Percentiles rank a stretch among this genome's conserved stretches.
These are phyloP conservation scores for Zymoseptoria ardabiliae DNA, from an alignment of 2,329 filamentous ascomycete species.

Conservation along the genomic window DNA sequence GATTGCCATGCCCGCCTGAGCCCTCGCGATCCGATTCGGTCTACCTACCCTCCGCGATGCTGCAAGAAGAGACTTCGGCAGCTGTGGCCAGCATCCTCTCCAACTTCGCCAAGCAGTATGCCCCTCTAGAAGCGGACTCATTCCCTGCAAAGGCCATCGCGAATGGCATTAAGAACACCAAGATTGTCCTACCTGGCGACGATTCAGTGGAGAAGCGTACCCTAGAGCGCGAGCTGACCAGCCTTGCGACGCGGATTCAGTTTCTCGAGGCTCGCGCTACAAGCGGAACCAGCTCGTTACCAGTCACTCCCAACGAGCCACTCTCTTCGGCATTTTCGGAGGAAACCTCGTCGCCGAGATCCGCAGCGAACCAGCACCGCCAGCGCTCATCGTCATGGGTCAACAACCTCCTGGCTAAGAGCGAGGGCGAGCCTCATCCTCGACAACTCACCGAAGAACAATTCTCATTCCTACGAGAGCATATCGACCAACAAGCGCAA, in stretches of 20 bases:
- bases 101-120: slow-evolving; percentile 43
- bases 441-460: slow-evolving; percentile 68
- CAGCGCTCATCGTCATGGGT: slow-evolving; percentile 38
- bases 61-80: slow-evolving; percentile 28
- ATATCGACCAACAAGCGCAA: slow-evolving; percentile 89
- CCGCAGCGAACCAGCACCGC: slow-evolving; percentile 22
- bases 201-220: slow-evolving; percentile 67
- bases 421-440: slow-evolving; percentile 42
- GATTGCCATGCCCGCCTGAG: slow-evolving; percentile 15
- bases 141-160: slow-evolving; percentile 39
- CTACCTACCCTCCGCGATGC: slow-evolving; percentile 14
- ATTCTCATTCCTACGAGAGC: slow-evolving; percentile 76
- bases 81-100: slow-evolving; percentile 36
- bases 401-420: slow-evolving; percentile 48
- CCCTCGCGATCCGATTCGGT: slow-evolving; percentile 5
- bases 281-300: slow-evolving; percentile 44
- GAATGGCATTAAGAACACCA: slow-evolving; percentile 46
- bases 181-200: slow-evolving; percentile 68
- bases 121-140: slow-evolving; percentile 36
- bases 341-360: slow-evolving; percentile 32
- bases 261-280: slow-evolving; percentile 72
- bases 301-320: slow-evolving; percentile 74
- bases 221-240: slow-evolving; percentile 75
- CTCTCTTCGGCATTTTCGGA: slow-evolving; percentile 48
- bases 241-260: slow-evolving; percentile 69